Base-by-base conservation (phyloP, 2,329 filamentous ascomycete species). In the Calonectria henricotiae region DNA sequence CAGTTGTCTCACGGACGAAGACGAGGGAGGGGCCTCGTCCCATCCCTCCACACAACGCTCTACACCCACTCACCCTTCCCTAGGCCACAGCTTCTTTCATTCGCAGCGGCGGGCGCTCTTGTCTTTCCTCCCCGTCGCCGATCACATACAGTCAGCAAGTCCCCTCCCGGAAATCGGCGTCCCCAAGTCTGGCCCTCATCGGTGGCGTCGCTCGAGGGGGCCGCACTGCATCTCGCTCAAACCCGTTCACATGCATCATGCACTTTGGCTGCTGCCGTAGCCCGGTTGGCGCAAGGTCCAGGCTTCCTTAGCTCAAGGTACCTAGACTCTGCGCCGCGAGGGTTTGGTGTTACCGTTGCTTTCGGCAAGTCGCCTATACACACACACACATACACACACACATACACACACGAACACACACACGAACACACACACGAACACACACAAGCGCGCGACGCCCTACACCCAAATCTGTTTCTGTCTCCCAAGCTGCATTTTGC, bases 211-310 rank as follows among this genome's bases (percentile, higher is more conserved):
- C 55, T 43, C 47, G 43, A 62, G 65, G 27, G 54, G 27, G 54
- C 55, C 58, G 62, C 30, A 47, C 51, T 65, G 66, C 63, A 60
- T 69, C 65, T 69, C 62, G 58, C 58, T 72, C 69, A 71, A 72
- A 68, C 65, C 68, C 65, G 58, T 71, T 70, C 69, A 69, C 69
- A 64, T 67, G 71, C 71, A 69, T 69, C 41, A 71, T 69, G 66
- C 66, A 71, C 43, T 27, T 55, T 23, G 35, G 51, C 49, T 55
- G 32, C n/a, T 55, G 32, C 51, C 35, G 51, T 25, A 55, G 32
- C 51, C 51, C n/a, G 39, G 32, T 11, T 39, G 51, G 51, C n/a
- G 15, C 11, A 46, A 46, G 43, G 43, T 23, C 51, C 51, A 39
- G 51, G 32, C 51, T 25, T 23, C n/a, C 32, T 37, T 37, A 23